Evolutionary conservation across 2,329 filamentous ascomycete species (phyloP).

Genomic region (Chrysoporthe puriensis): DNA sequence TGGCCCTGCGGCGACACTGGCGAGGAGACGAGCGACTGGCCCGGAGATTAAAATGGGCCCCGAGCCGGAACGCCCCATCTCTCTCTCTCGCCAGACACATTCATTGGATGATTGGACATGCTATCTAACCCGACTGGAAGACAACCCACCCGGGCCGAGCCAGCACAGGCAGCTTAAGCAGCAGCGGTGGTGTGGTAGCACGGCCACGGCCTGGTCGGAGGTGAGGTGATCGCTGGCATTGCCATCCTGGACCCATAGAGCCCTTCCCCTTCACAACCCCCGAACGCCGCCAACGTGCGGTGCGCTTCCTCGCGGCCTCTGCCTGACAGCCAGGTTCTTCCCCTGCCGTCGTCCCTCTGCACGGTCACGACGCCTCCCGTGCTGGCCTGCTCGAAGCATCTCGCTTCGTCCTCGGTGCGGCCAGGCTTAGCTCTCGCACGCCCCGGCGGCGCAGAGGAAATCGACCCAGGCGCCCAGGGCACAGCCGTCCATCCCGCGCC

Average conservation of each 20-base stretch:
- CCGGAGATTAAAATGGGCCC: conserved; percentile 1
- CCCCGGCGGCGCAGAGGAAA: background rate
- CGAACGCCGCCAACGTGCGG: background rate
- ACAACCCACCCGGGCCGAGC: background rate
- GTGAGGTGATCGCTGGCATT: conserved; percentile 3
- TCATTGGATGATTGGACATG: background rate
- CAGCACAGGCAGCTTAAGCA: background rate
- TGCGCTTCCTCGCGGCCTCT: background rate
- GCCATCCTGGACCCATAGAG: background rate
- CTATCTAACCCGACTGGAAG: background rate
- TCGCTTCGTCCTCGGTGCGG: background rate
- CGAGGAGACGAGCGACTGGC: background rate
- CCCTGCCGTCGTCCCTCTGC: background rate
- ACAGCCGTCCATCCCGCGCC: background rate
- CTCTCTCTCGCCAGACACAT: background rate
- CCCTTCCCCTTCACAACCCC: conserved; percentile 1
- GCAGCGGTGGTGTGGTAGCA: background rate
- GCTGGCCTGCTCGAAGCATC: background rate
- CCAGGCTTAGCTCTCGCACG: background rate
- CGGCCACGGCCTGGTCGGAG: background rate
- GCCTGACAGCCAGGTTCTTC: background rate
- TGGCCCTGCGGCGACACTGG: no score
- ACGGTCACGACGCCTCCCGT: background rate
- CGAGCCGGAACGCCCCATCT: background rate
- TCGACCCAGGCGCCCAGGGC: background rate